Conservation (phyloP, 2,329 filamentous ascomycete genomes). For the Cladosporium sp. region DNA sequence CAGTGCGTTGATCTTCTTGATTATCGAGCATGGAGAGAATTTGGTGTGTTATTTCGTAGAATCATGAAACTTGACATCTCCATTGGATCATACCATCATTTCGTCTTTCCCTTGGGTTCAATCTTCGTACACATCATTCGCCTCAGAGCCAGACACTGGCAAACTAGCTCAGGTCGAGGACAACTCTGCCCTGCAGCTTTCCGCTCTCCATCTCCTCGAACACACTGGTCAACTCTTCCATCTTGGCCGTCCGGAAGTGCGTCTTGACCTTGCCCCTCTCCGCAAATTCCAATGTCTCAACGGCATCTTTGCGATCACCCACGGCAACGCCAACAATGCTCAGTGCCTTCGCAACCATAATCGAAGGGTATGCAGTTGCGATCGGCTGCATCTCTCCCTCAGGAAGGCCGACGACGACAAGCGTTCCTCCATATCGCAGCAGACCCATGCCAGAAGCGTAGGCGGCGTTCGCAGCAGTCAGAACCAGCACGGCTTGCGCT, state of each 20-base stretch:
- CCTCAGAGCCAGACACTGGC: background rate
- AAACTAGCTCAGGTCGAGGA: conserved; percentile 37
- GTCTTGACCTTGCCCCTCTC: conserved; percentile 44
- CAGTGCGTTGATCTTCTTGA: background rate
- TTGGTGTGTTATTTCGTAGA: background rate
- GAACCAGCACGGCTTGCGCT: conserved; percentile 57
- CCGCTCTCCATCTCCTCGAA: conserved; percentile 46
- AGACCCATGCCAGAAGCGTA: conserved; percentile 40
- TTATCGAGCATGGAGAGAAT: background rate
- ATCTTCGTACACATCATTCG: too few species aligned
- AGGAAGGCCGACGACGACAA: conserved; percentile 46
- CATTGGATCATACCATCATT: background rate
- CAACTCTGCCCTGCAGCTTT: conserved; percentile 44
- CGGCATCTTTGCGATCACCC: conserved; percentile 44
- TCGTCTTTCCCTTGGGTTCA: too few species aligned
- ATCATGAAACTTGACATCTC: background rate
- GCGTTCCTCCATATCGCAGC: conserved; percentile 42
- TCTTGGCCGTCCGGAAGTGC: conserved; percentile 43
- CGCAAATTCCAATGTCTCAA: conserved; percentile 47
- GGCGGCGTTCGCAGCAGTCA: conserved; percentile 45
- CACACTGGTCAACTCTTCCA: conserved; percentile 43
- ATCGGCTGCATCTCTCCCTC: conserved; percentile 46
- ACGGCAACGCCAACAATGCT: conserved; percentile 45
- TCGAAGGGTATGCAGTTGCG: conserved; percentile 36
- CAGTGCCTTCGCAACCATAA: conserved; percentile 40